phyloP scores from a whole-genome alignment of 805 yeast genomes.

The Kodamaea sagamina region DNA sequence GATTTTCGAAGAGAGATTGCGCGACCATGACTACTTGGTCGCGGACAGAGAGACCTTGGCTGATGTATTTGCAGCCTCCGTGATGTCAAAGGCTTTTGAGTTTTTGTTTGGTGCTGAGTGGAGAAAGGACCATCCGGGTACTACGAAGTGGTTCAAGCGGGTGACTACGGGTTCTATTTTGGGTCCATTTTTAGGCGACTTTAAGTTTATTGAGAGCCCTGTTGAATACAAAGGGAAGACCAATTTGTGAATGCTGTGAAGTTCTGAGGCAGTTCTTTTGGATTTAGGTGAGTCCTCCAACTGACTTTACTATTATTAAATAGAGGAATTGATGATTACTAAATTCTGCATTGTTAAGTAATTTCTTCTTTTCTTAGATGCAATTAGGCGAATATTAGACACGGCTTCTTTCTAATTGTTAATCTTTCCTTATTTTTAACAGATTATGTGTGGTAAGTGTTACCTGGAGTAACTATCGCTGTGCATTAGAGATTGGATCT shows the following conservation, averaged over 20 bases:
- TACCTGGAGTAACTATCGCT: too few species aligned
- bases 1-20: constrained; percentile 37
- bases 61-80: constrained; percentile 41
- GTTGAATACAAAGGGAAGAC: constrained; percentile 41
- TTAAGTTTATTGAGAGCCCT: constrained; percentile 65
- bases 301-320: too few species aligned
- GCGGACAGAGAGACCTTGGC: constrained; percentile 50
- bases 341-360: too few species aligned
- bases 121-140: constrained; percentile 62
- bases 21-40: constrained; percentile 46
- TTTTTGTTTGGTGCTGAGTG: constrained; percentile 62
- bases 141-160: constrained; percentile 72
- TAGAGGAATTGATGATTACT: too few species aligned
- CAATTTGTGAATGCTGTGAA: not conserved
- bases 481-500: too few species aligned
- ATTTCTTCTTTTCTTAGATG: too few species aligned
- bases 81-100: constrained; percentile 56
- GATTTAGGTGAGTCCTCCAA: too few species aligned
- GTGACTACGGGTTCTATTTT: constrained; percentile 48
- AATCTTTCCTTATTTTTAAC: too few species aligned
- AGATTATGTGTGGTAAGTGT: too few species aligned
- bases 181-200: constrained; percentile 34
- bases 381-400: too few species aligned
- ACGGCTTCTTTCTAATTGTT: too few species aligned
- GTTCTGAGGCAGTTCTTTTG: too few species aligned